These are phyloP conservation scores for Kwoniella mangroviensis DNA, from an alignment of 768 basidiomycete genomes.

Conservation along the genomic window DNA sequence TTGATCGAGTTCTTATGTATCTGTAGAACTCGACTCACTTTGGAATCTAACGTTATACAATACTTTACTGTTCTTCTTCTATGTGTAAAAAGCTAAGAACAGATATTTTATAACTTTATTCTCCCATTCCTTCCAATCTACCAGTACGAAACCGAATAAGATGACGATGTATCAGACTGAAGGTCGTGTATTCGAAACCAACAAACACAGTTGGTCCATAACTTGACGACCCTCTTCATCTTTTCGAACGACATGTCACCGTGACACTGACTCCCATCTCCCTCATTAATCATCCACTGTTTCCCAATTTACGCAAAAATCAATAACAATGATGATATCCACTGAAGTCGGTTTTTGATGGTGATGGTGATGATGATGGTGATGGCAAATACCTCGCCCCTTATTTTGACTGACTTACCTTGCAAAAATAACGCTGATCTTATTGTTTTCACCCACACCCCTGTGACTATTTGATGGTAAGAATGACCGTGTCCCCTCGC, in stretches of 20 bases:
- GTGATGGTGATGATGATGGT: not conserved
- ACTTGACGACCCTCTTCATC: not conserved
- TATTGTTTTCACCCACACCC: not conserved
- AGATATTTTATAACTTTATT: not conserved
- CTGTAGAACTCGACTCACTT: not conserved
- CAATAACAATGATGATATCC: not conserved
- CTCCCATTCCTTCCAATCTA: not conserved
- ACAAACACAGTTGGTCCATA: too few relatives aligned
- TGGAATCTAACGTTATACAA: not conserved
- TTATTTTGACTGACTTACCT: not conserved
- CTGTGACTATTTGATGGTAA: not conserved
- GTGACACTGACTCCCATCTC: not conserved
- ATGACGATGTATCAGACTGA: too few relatives aligned
- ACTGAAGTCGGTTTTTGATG: not conserved
- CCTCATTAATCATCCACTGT: not conserved
- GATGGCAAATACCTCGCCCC: not conserved
- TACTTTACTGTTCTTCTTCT: not conserved
- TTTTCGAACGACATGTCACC: not conserved
- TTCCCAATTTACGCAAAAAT: not conserved
- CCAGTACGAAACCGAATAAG: too few relatives aligned
- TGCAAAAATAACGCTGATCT: not conserved
- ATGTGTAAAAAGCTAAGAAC: not conserved
- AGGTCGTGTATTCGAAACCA: too few relatives aligned
- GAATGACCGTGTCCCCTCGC: not conserved
- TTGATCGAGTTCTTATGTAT: too few relatives aligned